Evolutionary conservation across 2,329 filamentous ascomycete species (phyloP).

Genomic region (Ophiostoma sp.): DNA sequence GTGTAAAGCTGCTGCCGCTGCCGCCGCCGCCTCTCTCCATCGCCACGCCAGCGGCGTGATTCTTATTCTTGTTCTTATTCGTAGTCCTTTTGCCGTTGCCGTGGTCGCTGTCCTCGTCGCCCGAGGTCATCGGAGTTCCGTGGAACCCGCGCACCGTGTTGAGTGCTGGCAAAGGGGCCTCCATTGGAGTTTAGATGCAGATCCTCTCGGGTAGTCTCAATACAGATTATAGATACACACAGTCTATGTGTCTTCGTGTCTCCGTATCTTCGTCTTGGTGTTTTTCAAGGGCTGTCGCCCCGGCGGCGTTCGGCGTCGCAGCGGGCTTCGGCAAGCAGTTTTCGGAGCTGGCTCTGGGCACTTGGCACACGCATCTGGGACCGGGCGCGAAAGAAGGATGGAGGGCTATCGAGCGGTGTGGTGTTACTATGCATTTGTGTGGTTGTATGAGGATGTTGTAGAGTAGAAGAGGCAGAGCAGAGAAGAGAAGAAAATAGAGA

Average conservation of each 20-base stretch:
- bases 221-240: too few relatives aligned
- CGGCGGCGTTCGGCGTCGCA: conserved; percentile 54
- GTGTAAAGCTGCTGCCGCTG: conserved; percentile 29
- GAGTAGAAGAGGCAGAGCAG: neutral
- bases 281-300: conserved; percentile 39
- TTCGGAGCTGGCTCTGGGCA: conserved; percentile 46
- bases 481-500: neutral
- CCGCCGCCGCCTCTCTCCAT: conserved; percentile 33
- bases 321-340: conserved; percentile 48
- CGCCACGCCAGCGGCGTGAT: neutral
- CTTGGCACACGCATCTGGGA: conserved; percentile 54
- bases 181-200: conserved; percentile 31
- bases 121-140: conserved; percentile 49
- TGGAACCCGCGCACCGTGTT: conserved; percentile 55
- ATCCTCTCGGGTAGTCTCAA: too few relatives aligned
- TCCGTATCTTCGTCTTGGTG: too few relatives aligned
- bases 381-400: conserved; percentile 49
- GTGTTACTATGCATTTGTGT: conserved; percentile 55
- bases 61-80: conserved; percentile 25
- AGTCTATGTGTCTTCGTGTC: too few relatives aligned
- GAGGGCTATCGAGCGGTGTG: conserved; percentile 39
- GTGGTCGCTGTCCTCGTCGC: conserved; percentile 54
- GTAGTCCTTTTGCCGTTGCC: conserved; percentile 27
- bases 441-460: neutral
- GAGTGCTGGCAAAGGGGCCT: conserved; percentile 45